Percentiles rank a stretch among this genome's conserved stretches.
Evolutionary conservation across 257 asterid species (phyloP).

Genomic region (Capsicum pubescens): DNA sequence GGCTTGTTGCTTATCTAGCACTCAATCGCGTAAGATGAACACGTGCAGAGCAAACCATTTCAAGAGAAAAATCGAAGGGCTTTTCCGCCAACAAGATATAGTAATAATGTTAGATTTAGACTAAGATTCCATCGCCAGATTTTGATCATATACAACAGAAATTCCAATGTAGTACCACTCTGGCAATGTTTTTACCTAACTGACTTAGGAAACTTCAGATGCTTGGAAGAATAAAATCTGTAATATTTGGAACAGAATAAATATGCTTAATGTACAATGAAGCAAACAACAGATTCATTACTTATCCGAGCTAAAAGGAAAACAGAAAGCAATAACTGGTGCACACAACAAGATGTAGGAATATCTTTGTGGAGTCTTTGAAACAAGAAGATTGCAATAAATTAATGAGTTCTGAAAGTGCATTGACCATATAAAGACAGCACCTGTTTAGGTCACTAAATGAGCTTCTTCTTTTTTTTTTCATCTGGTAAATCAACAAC

Average conservation of each 20-base stretch:
- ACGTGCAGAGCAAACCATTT: neutral
- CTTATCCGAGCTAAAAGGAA: conserved; percentile 1
- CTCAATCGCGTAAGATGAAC: conserved; percentile 68
- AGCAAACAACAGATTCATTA: conserved; percentile 19
- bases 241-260: conserved; percentile 26
- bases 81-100: neutral
- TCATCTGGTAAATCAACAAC: conserved; percentile 27
- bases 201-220: conserved; percentile 30
- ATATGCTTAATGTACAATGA: conserved; percentile 29
- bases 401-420: conserved; percentile 42
- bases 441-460: conserved; percentile 27
- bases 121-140: conserved; percentile 32
- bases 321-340: conserved; percentile 32
- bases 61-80: conserved; percentile 7
- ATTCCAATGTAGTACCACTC: conserved; percentile 42
- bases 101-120: conserved; percentile 33
- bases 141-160: conserved; percentile 48
- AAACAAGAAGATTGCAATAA: conserved; percentile 40
- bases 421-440: conserved; percentile 42
- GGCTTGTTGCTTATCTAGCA: conserved; percentile 83
- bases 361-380: conserved; percentile 47
- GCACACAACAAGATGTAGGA: conserved; percentile 31
- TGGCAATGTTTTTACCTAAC: conserved; percentile 49
- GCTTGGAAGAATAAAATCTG: conserved; percentile 31
- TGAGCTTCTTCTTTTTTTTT: neutral